These are phyloP conservation scores for Lepidium sativum DNA, from an alignment of 345 rosid genomes.

Conservation along the genomic window DNA sequence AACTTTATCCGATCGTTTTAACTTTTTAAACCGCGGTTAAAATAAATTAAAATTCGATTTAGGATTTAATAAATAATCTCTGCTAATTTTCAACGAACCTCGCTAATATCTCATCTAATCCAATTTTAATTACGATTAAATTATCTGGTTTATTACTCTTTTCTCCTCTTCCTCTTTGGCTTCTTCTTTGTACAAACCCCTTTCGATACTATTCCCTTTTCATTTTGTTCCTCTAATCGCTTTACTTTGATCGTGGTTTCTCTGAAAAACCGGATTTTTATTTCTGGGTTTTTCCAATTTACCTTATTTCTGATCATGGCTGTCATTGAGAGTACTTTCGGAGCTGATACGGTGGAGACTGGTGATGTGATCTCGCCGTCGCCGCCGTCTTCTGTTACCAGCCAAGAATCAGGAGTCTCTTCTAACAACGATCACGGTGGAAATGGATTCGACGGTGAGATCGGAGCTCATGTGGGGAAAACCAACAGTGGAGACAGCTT, in stretches of 20 bases:
- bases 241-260: slow-evolving; percentile 14
- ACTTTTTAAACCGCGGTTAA: not conserved
- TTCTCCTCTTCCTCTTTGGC: slow-evolving; percentile 20
- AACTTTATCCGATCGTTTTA: not conserved
- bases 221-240: not conserved
- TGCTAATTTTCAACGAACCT: not conserved
- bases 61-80: not conserved
- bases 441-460: slow-evolving; percentile 28
- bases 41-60: not conserved
- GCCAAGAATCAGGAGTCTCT: slow-evolving; percentile 33
- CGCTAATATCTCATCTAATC: slow-evolving; percentile 1
- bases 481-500: slow-evolving; percentile 40
- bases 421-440: slow-evolving; percentile 30
- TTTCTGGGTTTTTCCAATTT: not conserved
- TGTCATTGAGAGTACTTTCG: slow-evolving; percentile 41
- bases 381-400: slow-evolving; percentile 31
- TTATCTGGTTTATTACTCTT: not conserved
- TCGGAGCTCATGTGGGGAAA: slow-evolving; percentile 28
- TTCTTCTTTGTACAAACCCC: slow-evolving; percentile 9
- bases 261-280: slow-evolving; percentile 11
- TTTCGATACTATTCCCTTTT: slow-evolving; percentile 9
- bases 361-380: slow-evolving; percentile 23
- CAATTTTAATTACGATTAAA: not conserved
- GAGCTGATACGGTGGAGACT: slow-evolving; percentile 21
- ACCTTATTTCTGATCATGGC: slow-evolving; percentile 36